Evolutionary conservation across 2,329 filamentous ascomycete species (phyloP), one percentile per base, ranked within the genome.

Genomic region (Talaromyces sp.): DNA sequence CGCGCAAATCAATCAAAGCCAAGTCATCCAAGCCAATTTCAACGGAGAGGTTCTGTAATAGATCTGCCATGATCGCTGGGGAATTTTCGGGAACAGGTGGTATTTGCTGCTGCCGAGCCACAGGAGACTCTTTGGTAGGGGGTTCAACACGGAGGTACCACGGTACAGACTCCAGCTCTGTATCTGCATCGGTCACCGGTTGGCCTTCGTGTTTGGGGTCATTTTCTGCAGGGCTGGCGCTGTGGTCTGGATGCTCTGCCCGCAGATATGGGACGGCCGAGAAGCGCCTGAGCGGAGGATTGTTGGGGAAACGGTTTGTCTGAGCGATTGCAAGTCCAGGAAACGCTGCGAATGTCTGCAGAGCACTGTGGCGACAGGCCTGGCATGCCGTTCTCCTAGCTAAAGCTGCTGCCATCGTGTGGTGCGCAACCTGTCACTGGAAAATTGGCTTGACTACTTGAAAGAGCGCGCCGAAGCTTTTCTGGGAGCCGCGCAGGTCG

Each of bases 11-110:
- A 55, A 96, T 81, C 5, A 99, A 77, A 1, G 83, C 83, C 54
- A 99, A 81, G 61, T 92, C 85, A 72, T 97, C 92, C 47, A 99
- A 81, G 40, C 95, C 95, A 67, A 96, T 86, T 33, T 96, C 90
- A 63, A 93, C 85, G 6, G 91, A 92, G 1, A 92, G 82, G 71
- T 92, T 91, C 65, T 92, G 82, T 33, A 98, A 79, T 59, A 98
- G 82, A 2, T 87, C 84, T 30, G 84, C 76, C 5, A 97, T 81
- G 16, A 97, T 81, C 0, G 84, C 78, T 0, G 95, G 95, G 0
- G 92, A 80, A 61, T 88, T 82, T 1, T 82, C 77, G 0, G 93
- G 93, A 0, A 89, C 77, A 18, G 84, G 79, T 33, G 88, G 88
- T 23, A 90, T 78, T 55, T 78, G 75, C 68, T 88, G 86, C 56